Evolutionary conservation across 371 early-diverging fungal genomes (phyloP), one percentile per base, ranked within the genome.

Genomic region (Circinella minor): DNA sequence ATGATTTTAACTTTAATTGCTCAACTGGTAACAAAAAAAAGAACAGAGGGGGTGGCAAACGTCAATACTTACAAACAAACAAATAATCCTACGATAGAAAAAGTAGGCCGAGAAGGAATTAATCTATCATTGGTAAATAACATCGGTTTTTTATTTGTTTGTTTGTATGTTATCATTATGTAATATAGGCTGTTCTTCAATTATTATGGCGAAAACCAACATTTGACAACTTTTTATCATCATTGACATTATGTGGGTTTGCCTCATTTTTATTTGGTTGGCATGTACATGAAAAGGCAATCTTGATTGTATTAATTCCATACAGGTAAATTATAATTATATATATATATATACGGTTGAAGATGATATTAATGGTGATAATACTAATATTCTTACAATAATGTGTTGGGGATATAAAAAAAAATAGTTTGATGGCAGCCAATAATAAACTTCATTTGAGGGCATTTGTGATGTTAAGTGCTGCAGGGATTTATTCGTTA

Each of bases 271-370:
- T 95, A 72, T 97, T 97, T 79, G 98, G 98, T 20, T 98, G 97
- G 97, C 99, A 98, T 79, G 99, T 98, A 9, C 99, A 98, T 74
- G 99, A 98, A 74, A 98, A 98, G 80, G 99, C 99, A 1, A 90
- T 96, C 14, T 79, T 98, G 77, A 69, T 97, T 71, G 89, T 94
- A 4, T 73, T 94, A 55, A 90, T 95, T 57, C 96, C 98, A 6
- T 85, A 95, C 74, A 86, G 90, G 89, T 81, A 79, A 72, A 15
- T 13, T 9, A 9, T 48, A 65, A 65, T 17, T 39, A 55, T 62
- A 67, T 43, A 60, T 39, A 55, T 62, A 67, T 43, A 60, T 18
- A 54, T 54, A 27, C 27, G 27, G 27, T 27, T 15, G 54, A 15
- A 54, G 3, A n/a, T 5, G 15, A n/a, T 54, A n/a, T 54, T 54